phyloP scores from a whole-genome alignment of 495 filamentous ascomycete genomes.

The Hyaloscypha bicolor region DNA sequence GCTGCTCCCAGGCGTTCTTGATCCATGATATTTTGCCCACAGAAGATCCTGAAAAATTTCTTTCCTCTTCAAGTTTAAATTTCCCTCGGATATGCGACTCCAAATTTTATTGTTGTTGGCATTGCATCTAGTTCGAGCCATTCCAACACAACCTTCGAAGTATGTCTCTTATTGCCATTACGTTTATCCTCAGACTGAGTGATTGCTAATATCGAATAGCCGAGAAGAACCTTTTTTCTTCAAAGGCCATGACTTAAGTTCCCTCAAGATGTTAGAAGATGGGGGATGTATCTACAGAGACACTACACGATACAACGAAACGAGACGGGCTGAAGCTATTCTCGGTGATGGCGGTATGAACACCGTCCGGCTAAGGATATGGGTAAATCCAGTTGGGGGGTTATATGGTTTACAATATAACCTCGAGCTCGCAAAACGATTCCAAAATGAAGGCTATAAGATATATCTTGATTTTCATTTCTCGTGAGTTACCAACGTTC shows the following conservation, averaged over 20 bases:
- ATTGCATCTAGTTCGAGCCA: conserved; percentile 3
- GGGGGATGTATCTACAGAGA: conserved; percentile 41
- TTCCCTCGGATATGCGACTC: conserved; percentile 2
- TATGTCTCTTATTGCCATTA: neutral
- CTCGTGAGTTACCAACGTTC: conserved; percentile 19
- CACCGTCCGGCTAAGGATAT: conserved; percentile 37
- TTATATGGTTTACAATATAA: conserved; percentile 34
- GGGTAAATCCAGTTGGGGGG: conserved; percentile 37
- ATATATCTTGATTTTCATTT: conserved; percentile 40
- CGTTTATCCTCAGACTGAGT: neutral
- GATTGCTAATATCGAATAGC: neutral
- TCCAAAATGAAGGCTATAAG: conserved; percentile 37
- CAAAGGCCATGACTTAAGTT: conserved; percentile 45
- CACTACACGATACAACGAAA: conserved; percentile 36
- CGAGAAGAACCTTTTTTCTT: conserved; percentile 32
- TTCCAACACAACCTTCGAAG: conserved; percentile 1
- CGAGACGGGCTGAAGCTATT: conserved; percentile 41
- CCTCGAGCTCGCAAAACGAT: conserved; percentile 38
- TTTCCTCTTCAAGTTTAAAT: neutral
- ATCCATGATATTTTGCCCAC: neutral
- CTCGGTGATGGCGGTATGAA: conserved; percentile 47
- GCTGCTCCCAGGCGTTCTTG: neutral
- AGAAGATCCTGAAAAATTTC: no score
- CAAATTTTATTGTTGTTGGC: neutral
- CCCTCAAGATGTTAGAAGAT: conserved; percentile 39